Evolutionary conservation across 192 early-diverging fungal species (phyloP).

Genomic region (Umbelopsis sp.): DNA sequence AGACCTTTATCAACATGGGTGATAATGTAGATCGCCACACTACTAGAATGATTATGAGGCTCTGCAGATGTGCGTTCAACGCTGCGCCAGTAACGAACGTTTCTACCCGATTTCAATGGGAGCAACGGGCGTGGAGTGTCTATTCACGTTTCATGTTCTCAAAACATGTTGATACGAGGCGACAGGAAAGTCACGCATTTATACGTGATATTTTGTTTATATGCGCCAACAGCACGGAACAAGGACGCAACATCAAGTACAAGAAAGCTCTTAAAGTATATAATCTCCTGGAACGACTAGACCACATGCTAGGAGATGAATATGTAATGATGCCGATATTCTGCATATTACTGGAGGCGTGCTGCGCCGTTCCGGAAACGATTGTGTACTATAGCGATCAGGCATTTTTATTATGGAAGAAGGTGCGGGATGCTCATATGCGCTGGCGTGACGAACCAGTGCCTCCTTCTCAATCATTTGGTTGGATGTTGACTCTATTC

Average conservation of each 20-base stretch:
- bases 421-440: constrained; percentile 9
- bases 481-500: constrained; percentile 22
- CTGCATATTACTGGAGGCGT: constrained; percentile 23
- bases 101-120: constrained; percentile 24
- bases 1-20: constrained; percentile 23
- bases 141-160: constrained; percentile 31
- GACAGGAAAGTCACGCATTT: constrained; percentile 23
- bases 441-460: neutral
- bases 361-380: neutral
- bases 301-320: constrained; percentile 26
- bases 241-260: constrained; percentile 1
- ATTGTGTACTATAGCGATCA: constrained; percentile 20
- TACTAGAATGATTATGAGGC: constrained; percentile 24
- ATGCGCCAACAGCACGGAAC: constrained; percentile 20
- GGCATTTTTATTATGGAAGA: constrained; percentile 22
- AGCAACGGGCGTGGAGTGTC: constrained; percentile 22
- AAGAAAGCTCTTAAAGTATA: constrained; percentile 25
- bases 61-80: constrained; percentile 26
- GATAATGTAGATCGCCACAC: constrained; percentile 18
- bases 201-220: constrained; percentile 26
- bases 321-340: constrained; percentile 25
- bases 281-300: constrained; percentile 2
- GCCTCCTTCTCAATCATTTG: constrained; percentile 11
- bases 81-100: constrained; percentile 21
- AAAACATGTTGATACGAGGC: constrained; percentile 10